Evolutionary conservation across 176 grass and related monocot genomes (phyloP), one percentile per base, ranked within the genome.

Genomic region (Cenchrus fungigraminus): DNA sequence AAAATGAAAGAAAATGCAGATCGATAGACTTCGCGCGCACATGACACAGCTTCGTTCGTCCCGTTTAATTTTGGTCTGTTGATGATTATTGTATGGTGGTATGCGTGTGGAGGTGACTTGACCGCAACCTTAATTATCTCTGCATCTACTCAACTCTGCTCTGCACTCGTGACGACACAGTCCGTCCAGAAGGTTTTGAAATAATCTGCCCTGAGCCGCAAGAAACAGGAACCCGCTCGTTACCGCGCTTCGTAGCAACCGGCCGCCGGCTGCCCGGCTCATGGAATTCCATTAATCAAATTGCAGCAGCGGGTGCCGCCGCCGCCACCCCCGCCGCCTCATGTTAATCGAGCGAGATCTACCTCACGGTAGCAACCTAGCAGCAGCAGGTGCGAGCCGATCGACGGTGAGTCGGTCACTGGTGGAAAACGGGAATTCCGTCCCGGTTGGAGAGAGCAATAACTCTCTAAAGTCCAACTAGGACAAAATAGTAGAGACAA

Each of bases 161-260:
- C 50, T 69, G 13, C 71, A 28, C 52, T 12, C 40, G 11, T 68
- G 63, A 46, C 59, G 74, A 51, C 42, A 52, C 45, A 42, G 10
- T 25, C 55, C 67, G 51, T 79, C 86, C 42, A 82, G 78, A 82
- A 76, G 79, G 71, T 51, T 87, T 87, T 75, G 66, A 16, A 20
- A 60, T n/a, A 59, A 59, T 51, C 37, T 6, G 50, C 15, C 54
- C 74, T 60, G 56, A 5, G 9, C 11, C 2, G 12, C 31, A 76
- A 62, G 75, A 46, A 78, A 31, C 25, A 32, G 45, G 37, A 25
- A 46, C 45, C 62, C 63, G 37, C 2, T 40, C 50, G 2, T 11
- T 40, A 28, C 43, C 57, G 69, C 50, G 9, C 0, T 9, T 55
- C 65, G 46, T 9, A 69, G 65, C 32, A 70, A 57, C 32, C 28